Conservation (phyloP, 305 asterid genomes). For the Andrographis paniculata region DNA sequence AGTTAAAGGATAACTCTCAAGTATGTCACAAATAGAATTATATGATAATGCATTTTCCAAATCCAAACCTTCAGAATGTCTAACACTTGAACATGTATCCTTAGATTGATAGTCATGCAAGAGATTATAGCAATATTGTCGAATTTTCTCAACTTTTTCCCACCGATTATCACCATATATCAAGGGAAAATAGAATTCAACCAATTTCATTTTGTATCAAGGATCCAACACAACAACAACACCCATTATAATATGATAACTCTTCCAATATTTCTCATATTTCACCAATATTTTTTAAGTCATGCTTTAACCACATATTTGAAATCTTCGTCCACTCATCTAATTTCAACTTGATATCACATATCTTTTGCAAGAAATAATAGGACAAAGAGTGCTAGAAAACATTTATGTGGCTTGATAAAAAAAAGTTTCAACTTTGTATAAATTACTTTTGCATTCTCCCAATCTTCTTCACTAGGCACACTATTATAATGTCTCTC, state of each 20-base stretch:
- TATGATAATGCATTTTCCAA: background rate
- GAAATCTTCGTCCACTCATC: background rate
- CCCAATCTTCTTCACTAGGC: background rate
- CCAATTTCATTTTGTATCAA: no score
- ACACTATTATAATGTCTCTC: background rate
- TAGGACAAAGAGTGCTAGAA: background rate
- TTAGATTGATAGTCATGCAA: background rate
- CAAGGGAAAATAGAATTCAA: no score
- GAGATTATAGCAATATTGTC: background rate
- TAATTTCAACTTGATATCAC: background rate
- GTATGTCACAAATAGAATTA: background rate
- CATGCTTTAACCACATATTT: background rate
- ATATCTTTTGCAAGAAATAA: background rate
- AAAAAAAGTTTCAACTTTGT: background rate
- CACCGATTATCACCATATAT: no score
- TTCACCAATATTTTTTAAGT: background rate
- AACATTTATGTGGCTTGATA: background rate
- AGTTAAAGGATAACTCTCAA: background rate
- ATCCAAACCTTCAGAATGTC: background rate
- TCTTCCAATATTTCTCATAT: background rate
- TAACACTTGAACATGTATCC: background rate
- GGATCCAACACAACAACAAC: slow-evolving; percentile 1
- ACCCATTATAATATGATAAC: background rate
- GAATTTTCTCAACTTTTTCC: background rate
- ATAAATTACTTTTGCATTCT: background rate